phyloP scores from a whole-genome alignment of 1,284 basidiomycete species.

The Pseudozyma sp. region DNA sequence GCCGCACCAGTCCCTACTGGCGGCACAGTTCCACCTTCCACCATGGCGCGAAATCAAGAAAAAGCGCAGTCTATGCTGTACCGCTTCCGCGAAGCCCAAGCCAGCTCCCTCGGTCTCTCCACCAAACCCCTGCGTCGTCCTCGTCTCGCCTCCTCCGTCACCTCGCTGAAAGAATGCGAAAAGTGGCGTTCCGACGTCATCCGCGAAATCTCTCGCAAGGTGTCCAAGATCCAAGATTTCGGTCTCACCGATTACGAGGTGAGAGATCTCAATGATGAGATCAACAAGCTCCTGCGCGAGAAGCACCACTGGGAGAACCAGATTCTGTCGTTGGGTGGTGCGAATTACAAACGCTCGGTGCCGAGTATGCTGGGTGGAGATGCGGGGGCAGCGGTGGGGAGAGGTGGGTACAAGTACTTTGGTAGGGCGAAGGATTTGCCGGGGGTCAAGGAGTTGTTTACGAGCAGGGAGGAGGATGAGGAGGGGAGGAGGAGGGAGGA shows the following conservation, averaged over 20 bases:
- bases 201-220: conserved; percentile 92
- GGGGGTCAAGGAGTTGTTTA: conserved; percentile 92
- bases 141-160: conserved; percentile 88
- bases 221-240: conserved; percentile 95
- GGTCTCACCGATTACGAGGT: conserved; percentile 95
- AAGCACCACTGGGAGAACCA: conserved; percentile 98
- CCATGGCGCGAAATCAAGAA: conserved; percentile 67
- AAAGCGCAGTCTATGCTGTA: conserved; percentile 86
- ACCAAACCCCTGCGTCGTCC: conserved; percentile 81
- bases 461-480: conserved; percentile 79
- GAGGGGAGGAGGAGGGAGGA: conserved; percentile 79
- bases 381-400: conserved; percentile 86
- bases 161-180: conserved; percentile 91
- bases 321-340: conserved; percentile 92
- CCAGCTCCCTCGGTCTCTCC: conserved; percentile 89
- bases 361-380: conserved; percentile 88
- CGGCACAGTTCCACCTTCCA: neutral
- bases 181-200: conserved; percentile 94
- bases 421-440: conserved; percentile 96
- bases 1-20: neutral
- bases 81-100: conserved; percentile 96
- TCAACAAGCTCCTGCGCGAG: conserved; percentile 94
- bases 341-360: conserved; percentile 88
- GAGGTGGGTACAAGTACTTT: conserved; percentile 99
- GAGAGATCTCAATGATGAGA: conserved; percentile 96